A percentile compares a stretch with the other conserved stretches of the same genome.
phyloP scores from a whole-genome alignment of 202 grass and related monocot genomes.

The Tripidium arundinaceum region DNA sequence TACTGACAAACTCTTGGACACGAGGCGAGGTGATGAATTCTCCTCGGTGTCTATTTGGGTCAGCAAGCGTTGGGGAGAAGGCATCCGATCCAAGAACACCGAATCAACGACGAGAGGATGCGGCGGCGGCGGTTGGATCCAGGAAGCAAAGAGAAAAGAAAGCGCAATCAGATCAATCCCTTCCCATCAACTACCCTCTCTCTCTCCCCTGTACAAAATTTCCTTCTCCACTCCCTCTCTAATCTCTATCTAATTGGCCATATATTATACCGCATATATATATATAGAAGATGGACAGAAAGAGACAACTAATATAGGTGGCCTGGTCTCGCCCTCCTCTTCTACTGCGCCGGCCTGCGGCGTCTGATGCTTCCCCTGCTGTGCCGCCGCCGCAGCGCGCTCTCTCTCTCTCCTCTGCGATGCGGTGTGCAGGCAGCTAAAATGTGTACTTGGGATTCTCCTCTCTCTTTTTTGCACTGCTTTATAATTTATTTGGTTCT shows the following conservation, averaged over 20 bases:
- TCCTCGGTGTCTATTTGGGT: conserved; percentile 72
- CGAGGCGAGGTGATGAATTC: conserved; percentile 62
- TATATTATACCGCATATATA: conserved; percentile 21
- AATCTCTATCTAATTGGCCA: conserved; percentile 16
- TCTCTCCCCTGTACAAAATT: background rate
- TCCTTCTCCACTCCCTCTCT: background rate
- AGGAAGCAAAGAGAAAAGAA: conserved; percentile 7
- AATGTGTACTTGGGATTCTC: conserved; percentile 30
- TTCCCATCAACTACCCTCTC: conserved; percentile 12
- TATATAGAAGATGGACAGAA: background rate
- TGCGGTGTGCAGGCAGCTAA: background rate
- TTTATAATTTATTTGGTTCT: background rate
- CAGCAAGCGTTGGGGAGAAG: conserved; percentile 58
- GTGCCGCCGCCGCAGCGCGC: background rate
- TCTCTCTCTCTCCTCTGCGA: background rate
- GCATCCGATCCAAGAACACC: background rate
- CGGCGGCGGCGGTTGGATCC: conserved; percentile 18
- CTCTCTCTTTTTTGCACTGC: background rate
- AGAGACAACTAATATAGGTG: background rate
- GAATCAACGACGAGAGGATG: background rate
- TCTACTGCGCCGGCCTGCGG: background rate
- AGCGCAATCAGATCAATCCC: conserved; percentile 14
- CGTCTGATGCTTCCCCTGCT: conserved; percentile 1
- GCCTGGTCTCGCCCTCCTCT: background rate
- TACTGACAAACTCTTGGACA: conserved; percentile 72